Evolutionary conservation across 1,139 yeast genomes (phyloP).

Genomic region (Sporopachydermia cereana): DNA sequence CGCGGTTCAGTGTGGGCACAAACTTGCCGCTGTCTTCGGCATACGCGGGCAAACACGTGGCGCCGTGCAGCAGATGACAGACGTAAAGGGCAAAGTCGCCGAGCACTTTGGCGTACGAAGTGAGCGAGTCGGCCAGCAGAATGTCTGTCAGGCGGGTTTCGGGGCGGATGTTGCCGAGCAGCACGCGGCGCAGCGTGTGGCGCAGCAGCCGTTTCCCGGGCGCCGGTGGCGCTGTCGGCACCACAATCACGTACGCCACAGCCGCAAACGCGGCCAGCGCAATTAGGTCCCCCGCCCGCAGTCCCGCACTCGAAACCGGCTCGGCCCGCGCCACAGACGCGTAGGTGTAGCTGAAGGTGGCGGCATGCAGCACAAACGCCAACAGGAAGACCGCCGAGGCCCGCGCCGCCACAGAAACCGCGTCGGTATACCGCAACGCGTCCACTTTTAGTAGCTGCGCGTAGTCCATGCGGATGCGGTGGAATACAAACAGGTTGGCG

Average conservation of each 20-base stretch:
- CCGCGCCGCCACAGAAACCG: conserved; percentile 17
- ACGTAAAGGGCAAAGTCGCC: conserved; percentile 49
- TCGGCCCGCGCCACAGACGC: conserved; percentile 18
- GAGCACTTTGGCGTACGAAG: conserved; percentile 65
- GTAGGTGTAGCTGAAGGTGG: conserved; percentile 16
- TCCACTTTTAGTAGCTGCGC: neutral
- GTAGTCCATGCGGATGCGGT: neutral
- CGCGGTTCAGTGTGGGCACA: conserved; percentile 24
- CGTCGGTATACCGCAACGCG: conserved; percentile 10
- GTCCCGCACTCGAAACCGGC: conserved; percentile 5
- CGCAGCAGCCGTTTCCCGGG: conserved; percentile 35
- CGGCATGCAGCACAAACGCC: conserved; percentile 18
- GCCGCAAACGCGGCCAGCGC: conserved; percentile 8
- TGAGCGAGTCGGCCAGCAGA: conserved; percentile 65
- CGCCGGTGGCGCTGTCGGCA: neutral
- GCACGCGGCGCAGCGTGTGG: conserved; percentile 41
- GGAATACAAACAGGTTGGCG: neutral
- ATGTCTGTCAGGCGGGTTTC: conserved; percentile 62
- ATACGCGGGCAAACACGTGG: conserved; percentile 14
- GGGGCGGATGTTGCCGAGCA: conserved; percentile 43
- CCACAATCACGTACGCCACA: neutral
- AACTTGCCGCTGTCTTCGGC: conserved; percentile 13
- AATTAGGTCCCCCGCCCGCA: conserved; percentile 10
- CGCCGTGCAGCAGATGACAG: conserved; percentile 27
- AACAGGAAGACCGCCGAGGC: conserved; percentile 19